A percentile compares a stretch with the other conserved stretches of the same genome.
These are phyloP conservation scores for Phytophthora nicotianae DNA, from an alignment of 352 stramenopile species.

Conservation along the genomic window DNA sequence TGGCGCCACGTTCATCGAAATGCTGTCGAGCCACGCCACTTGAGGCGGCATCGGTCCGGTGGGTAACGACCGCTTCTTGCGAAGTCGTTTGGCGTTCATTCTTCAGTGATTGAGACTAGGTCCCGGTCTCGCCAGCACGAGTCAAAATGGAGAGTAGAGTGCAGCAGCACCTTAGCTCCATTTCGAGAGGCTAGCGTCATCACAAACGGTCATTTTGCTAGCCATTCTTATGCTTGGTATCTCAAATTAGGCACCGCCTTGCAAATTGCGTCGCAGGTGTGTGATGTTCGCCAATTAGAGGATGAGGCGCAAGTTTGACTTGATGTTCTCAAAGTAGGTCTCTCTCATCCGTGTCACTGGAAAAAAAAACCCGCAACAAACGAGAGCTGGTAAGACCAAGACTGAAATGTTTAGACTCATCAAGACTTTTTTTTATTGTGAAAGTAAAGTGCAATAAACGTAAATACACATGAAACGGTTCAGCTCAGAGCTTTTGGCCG, in stretches of 20 bases:
- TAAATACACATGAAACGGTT: conserved; percentile 9
- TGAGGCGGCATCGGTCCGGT: conserved; percentile 22
- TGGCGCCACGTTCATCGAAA: conserved; percentile 36
- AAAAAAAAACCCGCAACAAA: not conserved
- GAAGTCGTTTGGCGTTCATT: conserved; percentile 28
- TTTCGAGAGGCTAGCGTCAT: conserved; percentile 15
- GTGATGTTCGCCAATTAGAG: conserved; percentile 8
- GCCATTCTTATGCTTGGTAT: conserved; percentile 22
- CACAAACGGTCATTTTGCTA: conserved; percentile 17
- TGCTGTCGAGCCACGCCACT: conserved; percentile 34
- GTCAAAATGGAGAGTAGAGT: conserved; percentile 23
- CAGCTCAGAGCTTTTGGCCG: conserved; percentile 25
- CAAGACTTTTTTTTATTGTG: too few relatives aligned
- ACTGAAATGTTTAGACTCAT: not conserved
- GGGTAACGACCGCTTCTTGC: conserved; percentile 30
- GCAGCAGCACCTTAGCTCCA: conserved; percentile 2
- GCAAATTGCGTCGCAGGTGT: too few relatives aligned
- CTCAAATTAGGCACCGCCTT: conserved; percentile 11
- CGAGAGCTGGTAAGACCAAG: not conserved
- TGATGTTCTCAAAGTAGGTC: conserved; percentile 3
- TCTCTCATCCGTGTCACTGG: not conserved
- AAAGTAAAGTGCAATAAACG: not conserved
- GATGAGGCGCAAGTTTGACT: conserved; percentile 4
- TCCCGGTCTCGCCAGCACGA: conserved; percentile 6
- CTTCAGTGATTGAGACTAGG: not conserved